These are phyloP conservation scores for Phaeosphaeriaceae sp. DNA, from an alignment of 2,329 filamentous ascomycete species.

Conservation along the genomic window DNA sequence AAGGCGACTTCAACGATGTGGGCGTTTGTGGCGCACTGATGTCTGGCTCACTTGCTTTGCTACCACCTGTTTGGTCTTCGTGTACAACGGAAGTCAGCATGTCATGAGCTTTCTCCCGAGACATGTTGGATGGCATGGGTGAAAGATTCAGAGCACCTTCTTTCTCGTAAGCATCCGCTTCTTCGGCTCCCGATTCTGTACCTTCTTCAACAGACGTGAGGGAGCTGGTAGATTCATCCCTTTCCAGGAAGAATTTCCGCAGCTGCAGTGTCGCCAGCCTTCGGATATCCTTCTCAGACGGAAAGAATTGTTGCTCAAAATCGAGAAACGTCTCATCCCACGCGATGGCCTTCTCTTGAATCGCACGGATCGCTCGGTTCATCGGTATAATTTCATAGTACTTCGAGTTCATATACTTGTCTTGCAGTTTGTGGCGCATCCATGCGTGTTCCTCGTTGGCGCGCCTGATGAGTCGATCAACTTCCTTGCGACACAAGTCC, in stretches of 20 bases:
- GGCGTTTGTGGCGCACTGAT: conserved; percentile 12
- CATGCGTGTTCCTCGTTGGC: conserved; percentile 83
- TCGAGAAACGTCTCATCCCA: conserved; percentile 92
- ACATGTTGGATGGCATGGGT: conserved; percentile 54
- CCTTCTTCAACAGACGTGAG: conserved; percentile 74
- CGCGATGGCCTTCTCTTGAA: conserved; percentile 89
- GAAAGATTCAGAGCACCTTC: conserved; percentile 36
- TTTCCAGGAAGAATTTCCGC: conserved; percentile 92
- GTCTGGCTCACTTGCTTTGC: conserved; percentile 14
- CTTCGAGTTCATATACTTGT: conserved; percentile 89
- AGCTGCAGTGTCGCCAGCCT: conserved; percentile 90
- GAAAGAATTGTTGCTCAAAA: conserved; percentile 92
- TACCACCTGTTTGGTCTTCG: conserved; percentile 59
- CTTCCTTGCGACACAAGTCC: conserved; percentile 80
- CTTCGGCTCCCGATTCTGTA: conserved; percentile 54
- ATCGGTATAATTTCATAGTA: conserved; percentile 97
- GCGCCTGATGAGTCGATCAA: conserved; percentile 78
- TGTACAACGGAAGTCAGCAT: conserved; percentile 72
- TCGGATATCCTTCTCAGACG: conserved; percentile 93
- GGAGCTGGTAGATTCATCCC: conserved; percentile 79
- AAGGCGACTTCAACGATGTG: conserved; percentile 13
- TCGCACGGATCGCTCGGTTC: conserved; percentile 85
- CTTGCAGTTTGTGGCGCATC: conserved; percentile 80
- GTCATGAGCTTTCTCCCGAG: conserved; percentile 69
- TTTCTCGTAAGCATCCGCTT: conserved; percentile 40